Percentiles rank a stretch among this genome's conserved stretches.
Conservation (phyloP, 2,329 filamentous ascomycete genomes). For the Aspergillus fijiensis region DNA sequence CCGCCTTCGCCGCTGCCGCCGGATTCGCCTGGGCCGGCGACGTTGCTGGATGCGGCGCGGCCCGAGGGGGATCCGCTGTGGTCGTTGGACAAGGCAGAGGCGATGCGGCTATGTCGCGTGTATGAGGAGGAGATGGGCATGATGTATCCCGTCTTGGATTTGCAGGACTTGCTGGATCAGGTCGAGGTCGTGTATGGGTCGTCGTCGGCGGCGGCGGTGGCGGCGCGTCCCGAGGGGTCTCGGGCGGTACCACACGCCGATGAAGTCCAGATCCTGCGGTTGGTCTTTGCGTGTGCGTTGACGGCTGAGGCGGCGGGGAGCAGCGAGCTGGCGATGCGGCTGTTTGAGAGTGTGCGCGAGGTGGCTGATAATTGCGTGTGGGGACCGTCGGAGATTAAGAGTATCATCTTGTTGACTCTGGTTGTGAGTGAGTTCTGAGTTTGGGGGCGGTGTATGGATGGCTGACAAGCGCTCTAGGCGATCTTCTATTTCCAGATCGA, state of each 20-base stretch:
- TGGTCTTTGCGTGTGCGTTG: constrained; percentile 75
- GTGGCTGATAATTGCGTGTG: constrained; percentile 64
- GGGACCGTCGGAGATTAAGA: constrained; percentile 58
- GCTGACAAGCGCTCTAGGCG: constrained; percentile 44
- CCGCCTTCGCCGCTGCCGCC: constrained; percentile 35
- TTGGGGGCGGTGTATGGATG: too few relatives aligned
- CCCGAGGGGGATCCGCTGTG: constrained; percentile 67
- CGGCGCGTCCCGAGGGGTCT: constrained; percentile 26
- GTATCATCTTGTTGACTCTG: constrained; percentile 58
- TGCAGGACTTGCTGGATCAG: constrained; percentile 67
- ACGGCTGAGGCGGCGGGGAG: constrained; percentile 75
- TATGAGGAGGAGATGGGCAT: constrained; percentile 87
- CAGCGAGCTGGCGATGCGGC: constrained; percentile 67
- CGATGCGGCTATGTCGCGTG: constrained; percentile 71
- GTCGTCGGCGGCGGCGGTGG: too few relatives aligned
- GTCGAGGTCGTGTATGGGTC: constrained; percentile 59
- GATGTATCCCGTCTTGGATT: constrained; percentile 82
- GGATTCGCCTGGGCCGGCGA: constrained; percentile 25
- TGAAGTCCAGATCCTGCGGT: constrained; percentile 70
- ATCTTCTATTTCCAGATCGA: constrained; percentile 82
- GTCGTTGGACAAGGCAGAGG: constrained; percentile 71
- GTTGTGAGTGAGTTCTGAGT: constrained; percentile 24
- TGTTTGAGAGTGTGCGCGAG: constrained; percentile 75
- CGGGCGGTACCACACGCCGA: constrained; percentile 56
- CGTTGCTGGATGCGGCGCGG: neutral